Conservation (phyloP, 257 asterid genomes). For the Solanum paucissectum region DNA sequence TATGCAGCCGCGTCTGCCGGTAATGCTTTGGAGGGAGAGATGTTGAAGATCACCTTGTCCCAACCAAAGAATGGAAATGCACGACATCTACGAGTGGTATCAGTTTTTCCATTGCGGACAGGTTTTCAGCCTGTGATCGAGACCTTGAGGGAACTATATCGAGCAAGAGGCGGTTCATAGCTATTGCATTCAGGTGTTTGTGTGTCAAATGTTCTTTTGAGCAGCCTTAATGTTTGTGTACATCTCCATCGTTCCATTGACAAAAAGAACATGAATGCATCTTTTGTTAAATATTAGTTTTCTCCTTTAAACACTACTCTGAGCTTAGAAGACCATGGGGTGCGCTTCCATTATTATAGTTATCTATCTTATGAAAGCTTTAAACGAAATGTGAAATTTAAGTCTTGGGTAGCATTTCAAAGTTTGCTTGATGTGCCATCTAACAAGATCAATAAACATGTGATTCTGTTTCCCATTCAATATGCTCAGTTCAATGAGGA, state of each 20-base stretch:
- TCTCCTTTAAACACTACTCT: background rate
- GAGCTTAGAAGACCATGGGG: background rate
- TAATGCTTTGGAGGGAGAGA: slow-evolving; percentile 69
- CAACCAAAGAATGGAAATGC: slow-evolving; percentile 78
- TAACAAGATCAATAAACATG: background rate
- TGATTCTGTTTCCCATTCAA: background rate
- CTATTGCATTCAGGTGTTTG: background rate
- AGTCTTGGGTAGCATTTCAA: background rate
- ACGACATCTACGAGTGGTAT: slow-evolving; percentile 64
- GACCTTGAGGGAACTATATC: slow-evolving; percentile 45
- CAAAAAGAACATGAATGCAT: background rate
- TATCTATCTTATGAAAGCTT: background rate
- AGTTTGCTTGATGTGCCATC: background rate
- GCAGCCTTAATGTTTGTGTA: background rate
- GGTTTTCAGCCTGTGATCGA: slow-evolving; percentile 60
- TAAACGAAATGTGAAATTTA: background rate
- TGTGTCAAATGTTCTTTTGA: background rate
- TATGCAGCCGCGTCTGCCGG: slow-evolving; percentile 39
- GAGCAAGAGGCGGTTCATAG: slow-evolving; percentile 18
- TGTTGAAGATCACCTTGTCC: slow-evolving; percentile 61
- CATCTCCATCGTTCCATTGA: background rate
- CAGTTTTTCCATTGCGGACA: slow-evolving; percentile 58
- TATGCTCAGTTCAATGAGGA: background rate
- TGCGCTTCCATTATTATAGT: background rate
- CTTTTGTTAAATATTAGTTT: background rate